Conservation (phyloP, 148 eudicot species). For the Arbutus unedo region DNA sequence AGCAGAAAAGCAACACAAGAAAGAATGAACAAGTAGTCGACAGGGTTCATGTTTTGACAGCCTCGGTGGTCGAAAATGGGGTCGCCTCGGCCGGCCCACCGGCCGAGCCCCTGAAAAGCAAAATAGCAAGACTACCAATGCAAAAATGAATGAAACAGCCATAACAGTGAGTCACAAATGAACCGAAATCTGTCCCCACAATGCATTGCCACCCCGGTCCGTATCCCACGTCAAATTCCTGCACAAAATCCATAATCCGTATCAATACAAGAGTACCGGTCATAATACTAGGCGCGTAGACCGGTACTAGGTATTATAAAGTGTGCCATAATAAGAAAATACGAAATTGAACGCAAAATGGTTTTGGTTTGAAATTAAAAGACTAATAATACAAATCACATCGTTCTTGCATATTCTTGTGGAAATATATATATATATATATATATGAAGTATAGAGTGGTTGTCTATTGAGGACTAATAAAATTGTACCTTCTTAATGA, state of each 20-base stretch:
- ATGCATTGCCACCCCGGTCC: constrained; percentile 93
- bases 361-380: background rate
- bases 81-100: constrained; percentile 30
- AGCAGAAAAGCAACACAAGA: background rate
- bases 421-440: background rate
- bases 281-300: no score
- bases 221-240: constrained; percentile 55
- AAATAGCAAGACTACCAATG: constrained; percentile 59
- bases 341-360: no score
- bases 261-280: background rate
- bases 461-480: background rate
- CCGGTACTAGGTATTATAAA: no score
- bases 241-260: constrained; percentile 3
- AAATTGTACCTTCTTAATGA: constrained; percentile 59
- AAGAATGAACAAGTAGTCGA: background rate
- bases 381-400: no score
- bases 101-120: constrained; percentile 66
- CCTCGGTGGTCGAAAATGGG: constrained; percentile 22
- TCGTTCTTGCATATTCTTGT: background rate
- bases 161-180: constrained; percentile 78
- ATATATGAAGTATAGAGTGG: background rate
- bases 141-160: constrained; percentile 76
- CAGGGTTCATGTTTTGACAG: constrained; percentile 21
- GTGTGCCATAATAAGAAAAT: no score
- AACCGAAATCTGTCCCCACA: constrained; percentile 85